Base-by-base conservation (phyloP, 257 asterid genomes). In the Lavandula angustifolia region DNA sequence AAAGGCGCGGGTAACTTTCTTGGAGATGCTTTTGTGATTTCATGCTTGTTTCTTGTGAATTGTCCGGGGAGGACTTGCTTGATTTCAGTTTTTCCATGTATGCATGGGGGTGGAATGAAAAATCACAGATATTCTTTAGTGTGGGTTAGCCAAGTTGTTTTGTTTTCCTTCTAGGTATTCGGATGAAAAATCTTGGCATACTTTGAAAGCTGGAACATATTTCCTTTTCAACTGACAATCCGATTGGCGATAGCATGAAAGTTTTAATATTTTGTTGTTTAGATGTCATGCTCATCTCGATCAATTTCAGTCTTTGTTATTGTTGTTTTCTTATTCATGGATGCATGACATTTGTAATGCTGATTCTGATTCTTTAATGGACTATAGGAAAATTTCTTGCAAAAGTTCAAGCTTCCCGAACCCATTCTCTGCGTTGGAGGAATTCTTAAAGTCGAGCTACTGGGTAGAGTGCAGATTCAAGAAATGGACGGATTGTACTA, bases 391-490 rank as follows among this genome's bases (percentile, higher is more conserved):
- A 81, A 84, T 69, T 38, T 67, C 67, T 64, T 90, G 87, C 94
- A 90, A 74, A 79, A 79, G 77, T 90, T 84, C 72, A 76, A 69
- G 88, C 83, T 90, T 17, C 96, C 98, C 0, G 75, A 79, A 74
- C 94, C 95, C 6, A 77, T 81, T 60, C 77, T 88, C 38, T 84
- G 91, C 70, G 53, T 91, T 2, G 98, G 98, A 17, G 98, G 91
- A 42, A 69, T 86, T 74, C 73, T 91, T 78, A 82, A 77, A 73
- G 81, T 91, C 42, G 91, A 91, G 79, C 84, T 91, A 11, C 58
- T 91, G 76, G 98, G 98, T 66, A 78, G 98, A 75, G 83, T 84
- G 64, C 95, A 91, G 69, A 84, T 80, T 60, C 98, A 91, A 80
- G 86, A 83, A 60, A 33, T 77, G 76, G 98, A 91, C 49, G 81